Base-by-base conservation (phyloP, 192 early-diverging fungal species). In the Podila clonocystis region DNA sequence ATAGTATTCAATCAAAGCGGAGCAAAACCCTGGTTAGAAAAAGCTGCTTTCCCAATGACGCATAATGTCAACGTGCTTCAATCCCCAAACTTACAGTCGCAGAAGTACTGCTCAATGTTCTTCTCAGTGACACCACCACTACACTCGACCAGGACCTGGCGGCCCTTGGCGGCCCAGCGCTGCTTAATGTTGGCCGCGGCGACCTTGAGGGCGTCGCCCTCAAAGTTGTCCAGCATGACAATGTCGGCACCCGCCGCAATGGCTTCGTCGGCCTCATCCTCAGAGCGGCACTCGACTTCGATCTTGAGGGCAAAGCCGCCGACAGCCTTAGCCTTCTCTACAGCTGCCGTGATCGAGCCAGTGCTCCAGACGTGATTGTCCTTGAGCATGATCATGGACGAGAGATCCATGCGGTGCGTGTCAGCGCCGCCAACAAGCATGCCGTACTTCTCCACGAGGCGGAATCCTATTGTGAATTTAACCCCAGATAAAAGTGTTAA, bases 321-420 rank as follows among this genome's bases (percentile, higher is more conserved):
- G 0, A 94, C 94, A 24, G 78, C 68, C 41, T 93, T 89, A 3
- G 98, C 98, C 30, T 89, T 83, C 55, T 90, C 66, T 1, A 98
- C 94, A 9, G 98, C 97, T n/a, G 88, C 86, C 26, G 96, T 96
- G 72, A 99, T 98, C 0, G 96, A 97, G 0, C 98, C 92, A 50
- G 89, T 90, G 64, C 90, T 90, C 97, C 97, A 99, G 67, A 99
- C 92, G 72, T 99, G 98, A 86, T 99, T 98, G 86, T 99, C 98
- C 84, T 99, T 99, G 60, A 99, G 88, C 98, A 99, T 99, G 63
- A 99, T 94, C 96, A 98, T 97, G 19, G 95, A 91, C 5, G 96
- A 97, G 61, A 99, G 87, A 83, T 98, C 96, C 91, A 95, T 93
- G 49, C 98, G 96, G 82, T 99, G 98, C 0, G 95, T 97, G 78